Evolutionary conservation across 2,329 filamentous ascomycete genomes (phyloP).

Genomic region (Ophiosphaerella korrae): DNA sequence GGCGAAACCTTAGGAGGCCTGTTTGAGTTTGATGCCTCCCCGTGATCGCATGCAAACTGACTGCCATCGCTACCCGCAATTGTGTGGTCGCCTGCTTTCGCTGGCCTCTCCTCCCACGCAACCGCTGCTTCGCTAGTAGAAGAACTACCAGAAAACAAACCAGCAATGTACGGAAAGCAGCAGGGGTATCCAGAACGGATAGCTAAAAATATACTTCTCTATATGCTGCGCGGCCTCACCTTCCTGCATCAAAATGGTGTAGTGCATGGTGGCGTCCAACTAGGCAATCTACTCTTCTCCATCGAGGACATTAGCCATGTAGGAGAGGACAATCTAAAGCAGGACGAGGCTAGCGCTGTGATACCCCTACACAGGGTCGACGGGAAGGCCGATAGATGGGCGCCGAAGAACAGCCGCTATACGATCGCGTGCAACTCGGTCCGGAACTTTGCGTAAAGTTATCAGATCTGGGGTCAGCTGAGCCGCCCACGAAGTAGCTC

Average conservation of each 20-base stretch:
- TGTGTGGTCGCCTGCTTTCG: too few relatives aligned
- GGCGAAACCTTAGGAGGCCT: too few relatives aligned
- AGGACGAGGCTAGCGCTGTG: slow-evolving; percentile 22
- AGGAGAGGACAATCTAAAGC: slow-evolving; percentile 22
- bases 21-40: too few relatives aligned
- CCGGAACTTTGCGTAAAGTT: slow-evolving; percentile 34
- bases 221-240: slow-evolving; percentile 46
- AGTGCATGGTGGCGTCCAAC: slow-evolving; percentile 50
- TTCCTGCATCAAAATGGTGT: slow-evolving; percentile 49
- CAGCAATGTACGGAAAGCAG: slow-evolving; percentile 10
- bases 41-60: too few relatives aligned
- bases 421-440: slow-evolving; percentile 24
- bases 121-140: slow-evolving; percentile 12
- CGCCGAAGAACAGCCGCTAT: slow-evolving; percentile 32
- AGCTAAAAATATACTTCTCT: slow-evolving; percentile 39
- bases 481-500: neutral
- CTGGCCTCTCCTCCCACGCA: neutral
- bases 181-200: slow-evolving; percentile 30
- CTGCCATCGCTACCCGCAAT: too few relatives aligned
- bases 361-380: slow-evolving; percentile 25
- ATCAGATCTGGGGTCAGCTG: slow-evolving; percentile 38
- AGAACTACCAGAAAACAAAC: slow-evolving; percentile 17
- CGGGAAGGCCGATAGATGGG: slow-evolving; percentile 36
- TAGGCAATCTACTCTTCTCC: slow-evolving; percentile 47
- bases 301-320: slow-evolving; percentile 33